phyloP scores from a whole-genome alignment of 2,329 filamentous ascomycete genomes.

The Apiospora malaysiana region DNA sequence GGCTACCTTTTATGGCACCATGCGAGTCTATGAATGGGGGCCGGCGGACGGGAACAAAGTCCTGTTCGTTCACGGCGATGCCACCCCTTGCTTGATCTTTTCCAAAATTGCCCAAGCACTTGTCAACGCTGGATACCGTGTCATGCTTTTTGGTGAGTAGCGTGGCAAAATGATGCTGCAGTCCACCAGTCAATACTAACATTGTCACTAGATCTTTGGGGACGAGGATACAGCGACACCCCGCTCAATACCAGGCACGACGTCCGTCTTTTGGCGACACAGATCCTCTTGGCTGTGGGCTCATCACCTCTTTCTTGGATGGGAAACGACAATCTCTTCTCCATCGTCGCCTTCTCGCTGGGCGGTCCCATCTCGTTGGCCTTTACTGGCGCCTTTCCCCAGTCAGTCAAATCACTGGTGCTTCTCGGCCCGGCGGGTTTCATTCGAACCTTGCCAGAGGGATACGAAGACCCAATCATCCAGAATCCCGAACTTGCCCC shows the following conservation, averaged over 20 bases:
- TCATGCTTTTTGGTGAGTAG: slow-evolving; percentile 71
- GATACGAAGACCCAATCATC: slow-evolving; percentile 31
- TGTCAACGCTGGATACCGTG: slow-evolving; percentile 70
- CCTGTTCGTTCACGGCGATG: slow-evolving; percentile 82
- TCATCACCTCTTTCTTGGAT: slow-evolving; percentile 64
- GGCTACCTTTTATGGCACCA: slow-evolving; percentile 70
- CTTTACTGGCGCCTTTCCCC: slow-evolving; percentile 73
- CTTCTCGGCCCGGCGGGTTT: slow-evolving; percentile 74
- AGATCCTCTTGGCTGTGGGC: slow-evolving; percentile 68
- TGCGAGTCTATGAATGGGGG: slow-evolving; percentile 82
- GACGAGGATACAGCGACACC: slow-evolving; percentile 77
- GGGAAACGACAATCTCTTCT: slow-evolving; percentile 56
- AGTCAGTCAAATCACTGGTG: slow-evolving; percentile 66
- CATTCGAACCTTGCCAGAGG: slow-evolving; percentile 54
- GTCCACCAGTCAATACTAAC: slow-evolving; percentile 27
- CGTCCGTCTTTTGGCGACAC: slow-evolving; percentile 69
- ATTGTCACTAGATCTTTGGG: slow-evolving; percentile 62
- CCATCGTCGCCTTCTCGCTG: slow-evolving; percentile 79
- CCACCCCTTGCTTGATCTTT: slow-evolving; percentile 75
- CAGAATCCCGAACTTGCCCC: slow-evolving; percentile 30
- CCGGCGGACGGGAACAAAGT: slow-evolving; percentile 73
- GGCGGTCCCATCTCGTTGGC: slow-evolving; percentile 76
- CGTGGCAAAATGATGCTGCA: slow-evolving; percentile 17
- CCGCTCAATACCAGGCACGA: slow-evolving; percentile 67
- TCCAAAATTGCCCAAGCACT: slow-evolving; percentile 70